Evolutionary conservation across 306 rosid species (phyloP).

Genomic region (Pterocarpus macrocarpus): DNA sequence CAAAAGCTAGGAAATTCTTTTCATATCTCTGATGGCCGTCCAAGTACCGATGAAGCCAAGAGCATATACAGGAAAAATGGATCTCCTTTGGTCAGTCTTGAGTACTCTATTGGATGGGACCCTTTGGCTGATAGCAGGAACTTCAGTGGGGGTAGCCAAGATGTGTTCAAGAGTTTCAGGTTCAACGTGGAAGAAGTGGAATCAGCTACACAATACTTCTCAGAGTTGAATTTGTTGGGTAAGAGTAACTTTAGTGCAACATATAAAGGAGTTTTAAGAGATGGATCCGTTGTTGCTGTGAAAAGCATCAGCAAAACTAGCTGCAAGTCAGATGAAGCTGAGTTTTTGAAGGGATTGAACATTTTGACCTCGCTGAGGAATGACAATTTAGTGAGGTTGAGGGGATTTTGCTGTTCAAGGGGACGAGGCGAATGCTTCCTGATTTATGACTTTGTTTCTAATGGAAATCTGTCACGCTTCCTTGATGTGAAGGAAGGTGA

Average conservation of each 20-base stretch:
- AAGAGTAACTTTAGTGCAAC: constrained; percentile 85
- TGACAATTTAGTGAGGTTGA: constrained; percentile 76
- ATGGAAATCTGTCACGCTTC: constrained; percentile 68
- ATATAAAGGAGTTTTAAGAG: constrained; percentile 80
- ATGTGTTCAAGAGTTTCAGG: constrained; percentile 69
- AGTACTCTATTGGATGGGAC: constrained; percentile 87
- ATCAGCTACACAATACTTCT: constrained; percentile 89
- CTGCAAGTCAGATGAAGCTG: constrained; percentile 88
- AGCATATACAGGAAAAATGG: constrained; percentile 65
- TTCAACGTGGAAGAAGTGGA: constrained; percentile 92
- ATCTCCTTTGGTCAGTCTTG: constrained; percentile 86
- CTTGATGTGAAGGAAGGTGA: constrained; percentile 79
- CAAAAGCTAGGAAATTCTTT: constrained; percentile 71
- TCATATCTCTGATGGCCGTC: constrained; percentile 52
- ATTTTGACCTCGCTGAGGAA: constrained; percentile 77
- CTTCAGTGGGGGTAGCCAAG: constrained; percentile 58
- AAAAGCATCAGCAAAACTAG: constrained; percentile 82
- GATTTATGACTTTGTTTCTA: constrained; percentile 75
- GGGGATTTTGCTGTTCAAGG: constrained; percentile 90
- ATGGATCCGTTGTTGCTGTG: constrained; percentile 81
- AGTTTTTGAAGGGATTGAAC: constrained; percentile 84
- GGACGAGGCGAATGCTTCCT: constrained; percentile 91
- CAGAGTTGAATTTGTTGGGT: constrained; percentile 75
- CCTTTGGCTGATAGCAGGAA: constrained; percentile 61
- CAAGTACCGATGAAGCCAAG: constrained; percentile 61